Base-by-base conservation (phyloP, 2,329 filamentous ascomycete genomes). In the Penicillium janthinellum region DNA sequence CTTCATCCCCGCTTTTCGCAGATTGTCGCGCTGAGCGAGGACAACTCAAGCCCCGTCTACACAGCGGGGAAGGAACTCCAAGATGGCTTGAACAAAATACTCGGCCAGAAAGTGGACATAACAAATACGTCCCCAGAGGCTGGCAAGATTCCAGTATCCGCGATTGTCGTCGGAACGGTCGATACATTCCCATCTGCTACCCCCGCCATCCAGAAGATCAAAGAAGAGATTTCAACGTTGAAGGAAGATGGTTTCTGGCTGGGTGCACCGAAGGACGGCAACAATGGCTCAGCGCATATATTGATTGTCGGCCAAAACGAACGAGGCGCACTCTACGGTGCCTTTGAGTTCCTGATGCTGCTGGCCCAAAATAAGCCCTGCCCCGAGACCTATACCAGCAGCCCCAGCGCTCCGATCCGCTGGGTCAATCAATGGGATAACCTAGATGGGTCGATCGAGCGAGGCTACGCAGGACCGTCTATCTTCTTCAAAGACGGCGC, bases 401-500 rank as follows among this genome's bases (percentile, higher is more conserved):
- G 83, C 63, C 87, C 87, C 0, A 79, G 82, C 58, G 85, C 83
- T 0, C 84, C 84, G 0, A 83, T 91, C 44, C 82, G 88, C 63
- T 90, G 88, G 88, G 83, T 86, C 0, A 90, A 91, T 67, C 84
- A 91, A 64, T 91, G 88, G 88, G 87, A 91, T 70, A 90, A 91
- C 64, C 77, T 90, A 71, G 83, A 88, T 59, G 76, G 88, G 12
- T 86, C 81, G 42, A 86, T 91, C 47, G 88, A 90, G 71, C 79
- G 88, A 55, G 88, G 88, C 17, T 91, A 88, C 65, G 88, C 81
- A 3, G 88, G 89, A 0, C 75, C 80, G 0, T 90, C 88, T 0
- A 88, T 90, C 57, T 91, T 90, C 75, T 91, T 90, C 73, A 74
- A 78, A 48, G 75, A 86, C 54, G 86, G 84, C 51, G 58, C 54